Conservation (phyloP, 306 rosid genomes). For the Alnus rubra region DNA sequence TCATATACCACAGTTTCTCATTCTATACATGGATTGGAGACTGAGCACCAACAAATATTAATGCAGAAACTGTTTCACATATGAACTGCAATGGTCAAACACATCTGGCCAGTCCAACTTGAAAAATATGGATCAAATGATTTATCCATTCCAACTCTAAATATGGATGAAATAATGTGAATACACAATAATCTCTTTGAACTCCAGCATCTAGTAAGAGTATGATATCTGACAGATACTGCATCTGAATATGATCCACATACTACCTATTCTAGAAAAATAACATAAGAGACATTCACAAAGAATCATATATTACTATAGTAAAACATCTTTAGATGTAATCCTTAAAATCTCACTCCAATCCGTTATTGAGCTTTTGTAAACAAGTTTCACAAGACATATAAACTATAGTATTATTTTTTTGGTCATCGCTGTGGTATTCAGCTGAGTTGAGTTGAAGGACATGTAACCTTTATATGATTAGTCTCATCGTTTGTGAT, state of each 20-base stretch:
- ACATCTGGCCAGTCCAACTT: not conserved
- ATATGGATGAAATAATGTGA: not conserved
- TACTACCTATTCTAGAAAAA: not conserved
- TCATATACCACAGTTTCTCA: not conserved
- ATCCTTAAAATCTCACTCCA: not conserved
- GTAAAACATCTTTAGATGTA: not conserved
- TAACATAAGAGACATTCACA: not conserved
- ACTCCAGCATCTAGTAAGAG: not conserved
- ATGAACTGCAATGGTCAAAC: not conserved
- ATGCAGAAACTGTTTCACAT: not conserved
- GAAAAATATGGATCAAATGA: not conserved
- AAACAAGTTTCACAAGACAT: not conserved
- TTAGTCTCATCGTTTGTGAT: constrained; percentile 68
- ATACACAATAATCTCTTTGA: not conserved
- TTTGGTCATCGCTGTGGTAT: not conserved
- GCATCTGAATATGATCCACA: not conserved
- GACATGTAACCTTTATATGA: constrained; percentile 67
- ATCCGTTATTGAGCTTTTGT: not conserved
- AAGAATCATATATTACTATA: not conserved
- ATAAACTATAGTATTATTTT: not conserved
- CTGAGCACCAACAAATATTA: not conserved
- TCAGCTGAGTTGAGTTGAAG: constrained; percentile 24
- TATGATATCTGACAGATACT: not conserved
- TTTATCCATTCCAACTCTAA: not conserved
- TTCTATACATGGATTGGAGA: not conserved